Evolutionary conservation across 306 rosid species (phyloP), one percentile per base, ranked within the genome.

Genomic region (Cotoneaster glaucophyllus): DNA sequence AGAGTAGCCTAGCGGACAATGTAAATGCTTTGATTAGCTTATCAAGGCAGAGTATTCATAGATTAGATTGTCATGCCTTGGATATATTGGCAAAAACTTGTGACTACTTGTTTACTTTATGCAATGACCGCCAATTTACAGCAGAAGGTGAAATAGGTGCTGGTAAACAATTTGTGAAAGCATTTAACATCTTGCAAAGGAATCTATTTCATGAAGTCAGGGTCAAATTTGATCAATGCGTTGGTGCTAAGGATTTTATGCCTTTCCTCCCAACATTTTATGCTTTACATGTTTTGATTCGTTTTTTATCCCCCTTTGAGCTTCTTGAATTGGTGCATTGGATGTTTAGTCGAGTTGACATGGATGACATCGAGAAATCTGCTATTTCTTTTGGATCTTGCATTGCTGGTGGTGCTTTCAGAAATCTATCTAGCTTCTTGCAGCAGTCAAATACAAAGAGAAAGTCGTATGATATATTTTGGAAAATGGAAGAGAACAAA

Each of bases 301-400:
- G 21, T 62, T 95, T 85, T 80, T 64, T 92, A 79, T 86, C 93
- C 79, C 97, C 98, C 31, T 84, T 92, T 76, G 77, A 84, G 78
- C 89, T 95, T 67, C 91, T 95, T 85, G 92, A 89, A 84, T 80
- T 92, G 63, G 98, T 84, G 56, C 86, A 79, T 76, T 92, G 96
- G 98, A 87, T 95, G 86, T 83, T 95, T 67, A 72, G 45, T 26
- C 84, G 85, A 66, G 80, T 78, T 56, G 82, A 74, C 57, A 59
- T 74, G 65, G 85, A 82, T 81, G 84, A 81, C 70, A 45, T 34
- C 28, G 66, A 21, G 37, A 69, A 73, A 62, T 77, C 85, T 75
- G 83, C 75, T 70, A 62, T 87, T 34, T 86, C 87, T 85, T 77
- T 95, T 74, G 97, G 85, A 54, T 86, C 87, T 80, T 83, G 85